Conservation (phyloP, 805 yeast species). For the Groenewaldozyma salmanticensis region DNA sequence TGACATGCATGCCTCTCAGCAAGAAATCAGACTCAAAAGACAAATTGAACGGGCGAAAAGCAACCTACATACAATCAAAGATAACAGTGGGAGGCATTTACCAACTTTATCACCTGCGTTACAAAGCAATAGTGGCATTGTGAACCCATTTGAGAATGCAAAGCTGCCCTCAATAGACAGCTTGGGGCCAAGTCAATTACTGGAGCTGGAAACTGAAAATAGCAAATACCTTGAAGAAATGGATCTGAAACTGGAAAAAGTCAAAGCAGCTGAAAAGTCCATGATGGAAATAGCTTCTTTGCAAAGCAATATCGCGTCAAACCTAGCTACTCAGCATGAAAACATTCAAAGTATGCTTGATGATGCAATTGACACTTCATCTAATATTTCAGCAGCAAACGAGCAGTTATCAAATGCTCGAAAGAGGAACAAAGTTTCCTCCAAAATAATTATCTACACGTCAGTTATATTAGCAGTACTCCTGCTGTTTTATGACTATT, state of each 20-base stretch:
- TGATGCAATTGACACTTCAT: slow-evolving; percentile 55
- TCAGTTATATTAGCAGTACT: slow-evolving; percentile 49
- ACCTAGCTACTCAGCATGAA: slow-evolving; percentile 62
- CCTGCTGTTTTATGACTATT: slow-evolving; percentile 35
- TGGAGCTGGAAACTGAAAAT: slow-evolving; percentile 28
- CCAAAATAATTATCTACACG: slow-evolving; percentile 44
- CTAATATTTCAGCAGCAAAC: slow-evolving; percentile 65
- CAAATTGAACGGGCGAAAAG: slow-evolving; percentile 20
- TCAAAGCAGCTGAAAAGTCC: slow-evolving; percentile 30
- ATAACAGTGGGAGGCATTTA: not conserved
- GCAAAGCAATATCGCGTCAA: slow-evolving; percentile 65
- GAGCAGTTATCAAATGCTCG: slow-evolving; percentile 59
- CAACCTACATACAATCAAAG: slow-evolving; percentile 10
- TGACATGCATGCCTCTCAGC: slow-evolving; percentile 26
- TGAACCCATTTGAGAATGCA: not conserved
- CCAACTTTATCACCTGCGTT: not conserved
- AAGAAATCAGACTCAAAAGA: slow-evolving; percentile 26
- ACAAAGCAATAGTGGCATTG: not conserved
- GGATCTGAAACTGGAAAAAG: slow-evolving; percentile 27
- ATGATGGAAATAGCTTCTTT: slow-evolving; percentile 57
- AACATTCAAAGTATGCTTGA: slow-evolving; percentile 54
- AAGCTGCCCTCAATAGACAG: not conserved
- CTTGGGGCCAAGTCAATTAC: slow-evolving; percentile 17
- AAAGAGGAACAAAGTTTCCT: slow-evolving; percentile 50
- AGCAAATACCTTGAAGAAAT: slow-evolving; percentile 29